Evolutionary conservation across 108 stramenopile species (phyloP), one percentile per base, ranked within the genome.

Genomic region (Seminavis robusta): DNA sequence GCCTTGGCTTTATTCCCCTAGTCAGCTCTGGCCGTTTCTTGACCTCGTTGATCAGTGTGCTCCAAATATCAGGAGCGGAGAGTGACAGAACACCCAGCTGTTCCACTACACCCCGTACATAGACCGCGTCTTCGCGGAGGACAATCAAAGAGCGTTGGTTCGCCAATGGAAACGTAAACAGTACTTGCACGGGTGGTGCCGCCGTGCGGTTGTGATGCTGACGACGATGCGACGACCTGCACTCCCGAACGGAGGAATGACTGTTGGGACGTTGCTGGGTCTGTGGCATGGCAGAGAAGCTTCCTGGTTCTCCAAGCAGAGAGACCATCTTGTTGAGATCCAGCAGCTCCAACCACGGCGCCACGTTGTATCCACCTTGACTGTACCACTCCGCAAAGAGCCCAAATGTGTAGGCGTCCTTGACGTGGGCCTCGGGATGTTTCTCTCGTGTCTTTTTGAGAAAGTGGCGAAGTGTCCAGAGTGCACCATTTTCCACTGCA

Each of bases 331-430:
- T 95, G 33, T 75, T 73, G 47, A 92, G 78, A 66, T 92, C 94
- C 40, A 95, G 66, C 20, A 95, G 81, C 60, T 95, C 94, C 28
- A 95, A 64, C 94, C 94, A 95, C 20, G 94, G 89, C 17, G 91
- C 90, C 52, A 90, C 74, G 38, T 76, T 80, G 66, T 79, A 95
- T 13, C 94, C 94, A 17, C 90, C 90, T 9, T 67, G 63, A 10
- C 84, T 90, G 60, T 95, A 95, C 94, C 94, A 95, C 13, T 67
- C 62, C 29, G 94, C 94, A 75, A 95, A 93, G 30, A 73, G 69
- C 32, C 91, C 90, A 60, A 95, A 95, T 11, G 76, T 67, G 52
- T 88, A 67, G 2, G 41, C 48, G 45, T n/a, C 67, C 13, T 29
- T 26, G 25, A 16, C 15, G 26, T 8, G 9, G 3, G 11, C 16